A percentile compares a stretch with the other conserved stretches of the same genome.
These are phyloP conservation scores for Westerdykella aurantiaca DNA, from an alignment of 2,329 filamentous ascomycete species.

Conservation along the genomic window DNA sequence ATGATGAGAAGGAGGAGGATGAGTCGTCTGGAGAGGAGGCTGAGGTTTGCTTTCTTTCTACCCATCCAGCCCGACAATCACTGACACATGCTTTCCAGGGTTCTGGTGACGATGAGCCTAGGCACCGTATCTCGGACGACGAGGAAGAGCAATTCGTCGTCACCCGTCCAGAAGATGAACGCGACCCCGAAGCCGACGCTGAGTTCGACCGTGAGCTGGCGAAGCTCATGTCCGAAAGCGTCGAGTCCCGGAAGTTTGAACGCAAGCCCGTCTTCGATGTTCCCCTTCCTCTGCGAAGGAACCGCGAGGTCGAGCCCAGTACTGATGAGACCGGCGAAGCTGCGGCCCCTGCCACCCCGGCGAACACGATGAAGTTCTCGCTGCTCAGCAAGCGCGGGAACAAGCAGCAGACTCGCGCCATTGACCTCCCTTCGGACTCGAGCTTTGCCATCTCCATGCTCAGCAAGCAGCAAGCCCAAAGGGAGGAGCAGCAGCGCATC, in stretches of 20 bases:
- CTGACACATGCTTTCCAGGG: conserved; percentile 26
- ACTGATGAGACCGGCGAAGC: conserved; percentile 41
- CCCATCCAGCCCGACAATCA: not conserved
- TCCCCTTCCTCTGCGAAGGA: conserved; percentile 81
- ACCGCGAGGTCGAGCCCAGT: conserved; percentile 51
- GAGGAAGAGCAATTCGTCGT: conserved; percentile 87
- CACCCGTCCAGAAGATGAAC: conserved; percentile 79
- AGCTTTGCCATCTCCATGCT: conserved; percentile 95
- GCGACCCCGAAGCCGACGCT: conserved; percentile 89
- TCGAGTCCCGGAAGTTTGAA: conserved; percentile 93
- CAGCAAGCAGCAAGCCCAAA: conserved; percentile 87
- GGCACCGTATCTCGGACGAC: conserved; percentile 55
- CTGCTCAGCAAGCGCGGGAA: conserved; percentile 94
- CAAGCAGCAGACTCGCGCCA: conserved; percentile 88
- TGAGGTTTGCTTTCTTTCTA: conserved; percentile 38
- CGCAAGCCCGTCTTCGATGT: conserved; percentile 93
- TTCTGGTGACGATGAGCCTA: conserved; percentile 43
- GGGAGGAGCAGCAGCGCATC: conserved; percentile 95
- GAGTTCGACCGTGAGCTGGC: conserved; percentile 98
- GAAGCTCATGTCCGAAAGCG: conserved; percentile 95
- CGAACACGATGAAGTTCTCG: conserved; percentile 86
- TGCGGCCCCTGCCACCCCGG: conserved; percentile 27
- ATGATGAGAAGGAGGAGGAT: conserved; percentile 42
- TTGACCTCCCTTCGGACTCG: conserved; percentile 84
- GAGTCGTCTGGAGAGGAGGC: conserved; percentile 46